These are phyloP conservation scores for Wickerhamomyces sp. DNA, from an alignment of 1,139 yeast genomes.

Conservation along the genomic window DNA sequence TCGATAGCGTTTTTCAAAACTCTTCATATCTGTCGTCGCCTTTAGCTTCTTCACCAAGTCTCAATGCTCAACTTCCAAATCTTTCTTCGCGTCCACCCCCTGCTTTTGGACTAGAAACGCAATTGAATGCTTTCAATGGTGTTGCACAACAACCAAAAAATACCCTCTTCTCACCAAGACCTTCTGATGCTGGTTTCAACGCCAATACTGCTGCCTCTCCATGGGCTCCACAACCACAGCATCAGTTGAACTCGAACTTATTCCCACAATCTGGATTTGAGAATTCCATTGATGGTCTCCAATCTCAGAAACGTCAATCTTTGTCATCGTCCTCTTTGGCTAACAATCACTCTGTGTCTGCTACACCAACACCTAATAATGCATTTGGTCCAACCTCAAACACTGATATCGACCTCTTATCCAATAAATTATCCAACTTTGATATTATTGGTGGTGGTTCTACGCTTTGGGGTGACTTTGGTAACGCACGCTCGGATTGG, in stretches of 20 bases:
- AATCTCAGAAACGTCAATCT: background rate
- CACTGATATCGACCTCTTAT: constrained; percentile 7
- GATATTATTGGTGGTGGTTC: constrained; percentile 2
- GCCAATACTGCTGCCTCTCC: background rate
- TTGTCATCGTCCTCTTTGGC: background rate
- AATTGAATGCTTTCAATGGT: background rate
- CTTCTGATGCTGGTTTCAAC: constrained; percentile 1
- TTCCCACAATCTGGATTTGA: too few species aligned
- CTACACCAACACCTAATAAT: too few species aligned
- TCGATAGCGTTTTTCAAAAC: constrained; percentile 3
- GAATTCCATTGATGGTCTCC: background rate
- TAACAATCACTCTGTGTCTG: background rate
- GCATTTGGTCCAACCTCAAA: background rate
- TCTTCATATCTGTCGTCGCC: constrained; percentile 5
- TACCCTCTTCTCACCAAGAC: constrained; percentile 1
- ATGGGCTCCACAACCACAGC: too few species aligned
- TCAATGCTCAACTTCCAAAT: background rate
- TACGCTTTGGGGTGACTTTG: constrained; percentile 4
- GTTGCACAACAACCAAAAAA: background rate
- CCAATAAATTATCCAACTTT: constrained; percentile 2
- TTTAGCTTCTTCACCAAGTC: background rate
- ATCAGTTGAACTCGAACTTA: too few species aligned
- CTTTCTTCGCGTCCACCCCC: background rate
- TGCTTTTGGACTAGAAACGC: constrained; percentile 5
- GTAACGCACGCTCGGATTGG: constrained; percentile 1